A percentile compares a stretch with the other conserved stretches of the same genome.
These are phyloP conservation scores for Ceratocystis diversiconidia DNA, from an alignment of 2,329 filamentous ascomycete species.

Conservation along the genomic window DNA sequence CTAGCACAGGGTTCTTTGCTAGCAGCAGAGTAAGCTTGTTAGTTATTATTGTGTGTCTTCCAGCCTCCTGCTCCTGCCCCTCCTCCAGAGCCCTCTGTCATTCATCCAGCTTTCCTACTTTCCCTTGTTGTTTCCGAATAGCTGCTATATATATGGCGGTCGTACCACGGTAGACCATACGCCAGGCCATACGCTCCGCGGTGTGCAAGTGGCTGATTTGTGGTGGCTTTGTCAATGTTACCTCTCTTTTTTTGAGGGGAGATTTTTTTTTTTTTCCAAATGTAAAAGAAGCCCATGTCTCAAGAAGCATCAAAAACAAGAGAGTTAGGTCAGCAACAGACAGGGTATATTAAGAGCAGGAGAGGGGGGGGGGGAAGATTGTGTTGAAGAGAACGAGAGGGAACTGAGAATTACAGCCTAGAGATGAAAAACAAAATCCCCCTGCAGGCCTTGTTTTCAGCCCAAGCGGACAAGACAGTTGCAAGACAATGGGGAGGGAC, in stretches of 20 bases:
- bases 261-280: background rate
- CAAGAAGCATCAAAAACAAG: background rate
- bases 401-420: background rate
- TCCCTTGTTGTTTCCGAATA: background rate
- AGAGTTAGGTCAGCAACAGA: too few relatives aligned
- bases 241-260: background rate
- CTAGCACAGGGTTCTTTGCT: background rate
- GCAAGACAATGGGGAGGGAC: background rate
- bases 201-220: background rate
- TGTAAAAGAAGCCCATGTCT: background rate
- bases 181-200: too few relatives aligned
- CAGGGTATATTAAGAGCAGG: too few relatives aligned
- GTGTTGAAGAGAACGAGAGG: background rate
- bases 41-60: background rate
- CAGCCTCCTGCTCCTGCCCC: background rate
- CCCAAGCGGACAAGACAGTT: conserved; percentile 4
- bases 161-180: too few relatives aligned
- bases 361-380: too few relatives aligned
- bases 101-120: background rate
- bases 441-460: background rate
- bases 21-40: background rate
- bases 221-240: background rate
- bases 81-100: background rate
- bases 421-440: background rate
- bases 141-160: background rate